Evolutionary conservation across 495 filamentous ascomycete genomes (phyloP).

Genomic region (Penicilliopsis zonata): DNA sequence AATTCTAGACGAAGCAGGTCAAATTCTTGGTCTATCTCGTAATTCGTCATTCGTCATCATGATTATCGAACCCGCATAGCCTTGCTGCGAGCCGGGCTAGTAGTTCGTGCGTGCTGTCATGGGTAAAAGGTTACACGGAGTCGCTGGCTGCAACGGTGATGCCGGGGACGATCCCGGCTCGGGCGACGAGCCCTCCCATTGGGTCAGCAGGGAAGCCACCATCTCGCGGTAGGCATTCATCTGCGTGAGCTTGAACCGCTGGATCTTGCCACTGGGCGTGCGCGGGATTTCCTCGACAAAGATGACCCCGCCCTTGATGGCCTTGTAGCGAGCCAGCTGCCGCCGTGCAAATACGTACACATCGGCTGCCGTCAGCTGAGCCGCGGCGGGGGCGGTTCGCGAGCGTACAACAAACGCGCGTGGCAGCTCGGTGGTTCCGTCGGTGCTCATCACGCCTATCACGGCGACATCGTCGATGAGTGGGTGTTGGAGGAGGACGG

Average conservation of each 20-base stretch:
- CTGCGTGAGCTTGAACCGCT: constrained; percentile 37
- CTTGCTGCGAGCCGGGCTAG: too few relatives aligned
- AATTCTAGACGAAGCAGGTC: too few relatives aligned
- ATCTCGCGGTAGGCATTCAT: constrained; percentile 35
- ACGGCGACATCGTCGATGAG: constrained; percentile 65
- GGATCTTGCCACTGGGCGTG: constrained; percentile 69
- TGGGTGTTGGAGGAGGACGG: constrained; percentile 56
- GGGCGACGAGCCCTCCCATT: constrained; percentile 18
- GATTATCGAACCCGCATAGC: too few relatives aligned
- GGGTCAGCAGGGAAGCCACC: constrained; percentile 27
- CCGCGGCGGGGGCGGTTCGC: constrained; percentile 8
- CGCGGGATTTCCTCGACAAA: constrained; percentile 68
- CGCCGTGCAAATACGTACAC: constrained; percentile 49
- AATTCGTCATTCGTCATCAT: too few relatives aligned
- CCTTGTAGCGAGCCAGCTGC: constrained; percentile 54
- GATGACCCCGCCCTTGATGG: constrained; percentile 55
- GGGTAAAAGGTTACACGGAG: background rate
- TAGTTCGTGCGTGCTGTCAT: too few relatives aligned
- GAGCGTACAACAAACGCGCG: constrained; percentile 60
- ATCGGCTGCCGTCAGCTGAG: constrained; percentile 41
- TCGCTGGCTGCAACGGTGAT: background rate
- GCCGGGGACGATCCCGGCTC: constrained; percentile 1
- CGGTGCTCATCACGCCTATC: constrained; percentile 47
- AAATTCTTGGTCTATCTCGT: too few relatives aligned
- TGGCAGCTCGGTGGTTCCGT: constrained; percentile 52